Evolutionary conservation across 306 rosid species (phyloP).

Genomic region (Glycine soja): DNA sequence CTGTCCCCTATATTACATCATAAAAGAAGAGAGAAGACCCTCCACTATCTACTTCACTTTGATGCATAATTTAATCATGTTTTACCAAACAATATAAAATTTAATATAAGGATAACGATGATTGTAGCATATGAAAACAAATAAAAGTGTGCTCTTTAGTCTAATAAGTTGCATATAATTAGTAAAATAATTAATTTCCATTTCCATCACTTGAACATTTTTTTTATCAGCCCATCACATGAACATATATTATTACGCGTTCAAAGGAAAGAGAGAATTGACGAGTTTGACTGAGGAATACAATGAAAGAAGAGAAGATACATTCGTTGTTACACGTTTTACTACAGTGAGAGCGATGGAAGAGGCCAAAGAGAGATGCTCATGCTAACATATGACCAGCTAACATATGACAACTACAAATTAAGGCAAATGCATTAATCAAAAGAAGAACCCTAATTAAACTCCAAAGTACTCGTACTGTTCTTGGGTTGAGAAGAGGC

Average conservation of each 20-base stretch:
- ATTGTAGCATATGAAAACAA: background rate
- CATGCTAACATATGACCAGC: background rate
- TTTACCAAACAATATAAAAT: background rate
- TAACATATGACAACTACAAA: background rate
- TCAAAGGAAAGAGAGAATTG: background rate
- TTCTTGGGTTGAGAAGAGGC: background rate
- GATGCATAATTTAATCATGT: slow-evolving; percentile 16
- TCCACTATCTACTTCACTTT: background rate
- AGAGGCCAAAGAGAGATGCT: background rate
- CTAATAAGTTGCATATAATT: no score
- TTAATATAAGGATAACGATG: background rate
- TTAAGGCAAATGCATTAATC: slow-evolving; percentile 27
- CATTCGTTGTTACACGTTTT: background rate
- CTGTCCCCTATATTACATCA: slow-evolving; percentile 45
- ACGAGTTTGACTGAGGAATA: background rate
- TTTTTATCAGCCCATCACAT: background rate
- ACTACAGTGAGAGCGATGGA: background rate
- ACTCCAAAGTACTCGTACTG: background rate
- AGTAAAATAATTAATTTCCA: slow-evolving; percentile 16
- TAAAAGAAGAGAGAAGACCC: slow-evolving; percentile 1
- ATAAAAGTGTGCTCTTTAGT: background rate
- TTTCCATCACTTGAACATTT: no score
- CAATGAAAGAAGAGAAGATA: slow-evolving; percentile 21
- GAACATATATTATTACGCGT: background rate
- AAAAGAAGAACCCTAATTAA: background rate